phyloP scores from a whole-genome alignment of 305 asterid species.

The Solanum aculeatissimum region DNA sequence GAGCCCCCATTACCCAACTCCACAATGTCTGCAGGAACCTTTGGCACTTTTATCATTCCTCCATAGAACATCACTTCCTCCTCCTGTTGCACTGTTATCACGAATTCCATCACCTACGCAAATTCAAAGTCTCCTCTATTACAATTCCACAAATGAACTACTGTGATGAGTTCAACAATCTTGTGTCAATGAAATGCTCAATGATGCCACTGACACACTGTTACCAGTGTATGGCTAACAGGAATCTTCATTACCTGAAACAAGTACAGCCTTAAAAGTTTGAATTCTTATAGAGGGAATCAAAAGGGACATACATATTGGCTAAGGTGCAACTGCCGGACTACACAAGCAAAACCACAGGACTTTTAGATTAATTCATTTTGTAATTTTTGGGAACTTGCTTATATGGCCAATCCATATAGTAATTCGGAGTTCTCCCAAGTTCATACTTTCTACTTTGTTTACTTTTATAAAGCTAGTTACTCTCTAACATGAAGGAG shows the following conservation, averaged over 20 bases:
- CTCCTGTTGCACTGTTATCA: slow-evolving; percentile 32
- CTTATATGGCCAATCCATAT: neutral
- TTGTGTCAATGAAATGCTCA: neutral
- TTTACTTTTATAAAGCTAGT: neutral
- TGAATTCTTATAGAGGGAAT: neutral
- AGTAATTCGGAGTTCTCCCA: neutral
- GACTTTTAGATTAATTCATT: neutral
- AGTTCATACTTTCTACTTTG: neutral
- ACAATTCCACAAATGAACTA: neutral
- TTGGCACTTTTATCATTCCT: slow-evolving; percentile 68
- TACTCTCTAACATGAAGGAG: neutral
- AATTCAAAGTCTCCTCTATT: neutral
- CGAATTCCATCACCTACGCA: slow-evolving; percentile 54
- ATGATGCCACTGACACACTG: neutral
- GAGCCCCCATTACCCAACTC: slow-evolving; percentile 23
- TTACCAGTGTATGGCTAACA: neutral
- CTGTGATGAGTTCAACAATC: neutral
- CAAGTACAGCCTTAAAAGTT: neutral
- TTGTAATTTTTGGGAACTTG: neutral
- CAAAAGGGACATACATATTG: neutral
- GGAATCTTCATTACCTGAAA: neutral
- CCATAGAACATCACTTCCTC: slow-evolving; percentile 46
- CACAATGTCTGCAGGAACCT: slow-evolving; percentile 29
- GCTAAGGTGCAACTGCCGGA: neutral
- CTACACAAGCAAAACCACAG: neutral